Base-by-base conservation (phyloP, 2,329 filamentous ascomycete genomes). In the Exophiala bonariae region DNA sequence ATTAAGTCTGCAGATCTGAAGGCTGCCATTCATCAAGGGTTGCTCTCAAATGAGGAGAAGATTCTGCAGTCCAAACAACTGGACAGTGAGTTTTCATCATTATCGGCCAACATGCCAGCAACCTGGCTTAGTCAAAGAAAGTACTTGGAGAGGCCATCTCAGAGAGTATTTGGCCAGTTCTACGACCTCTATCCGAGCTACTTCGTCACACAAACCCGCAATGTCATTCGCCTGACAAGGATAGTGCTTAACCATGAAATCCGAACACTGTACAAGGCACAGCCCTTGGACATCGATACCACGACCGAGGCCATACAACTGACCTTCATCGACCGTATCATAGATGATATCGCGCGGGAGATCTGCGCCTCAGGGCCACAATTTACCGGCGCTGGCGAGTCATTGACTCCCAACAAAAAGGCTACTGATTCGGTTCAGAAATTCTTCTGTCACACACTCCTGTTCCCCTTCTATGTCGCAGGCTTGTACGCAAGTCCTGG, bases 361-460 rank as follows among this genome's bases (percentile, higher is more conserved):
- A 62, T 67, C 10, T 64, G 61, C 36, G 63, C 63, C 13, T 55
- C 59, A 8, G 59, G 61, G 3, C 62, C 64, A 5, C 66, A 66
- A 37, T 66, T 62, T 53, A 61, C 42, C 5, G 30, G 43, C 23
- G 14, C 19, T 20, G 37, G 28, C 4, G 14, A 28, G 14, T 9
- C 9, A 7, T 20, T 22, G 11, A 19, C 16, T 16, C 34, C n/a
- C 4, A 33, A n/a, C n/a, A n/a, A 18, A 2, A 41, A 34, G 14
- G 26, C 45, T 7, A 36, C 41, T 16, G 44, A 52, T 2, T 35
- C 47, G 4, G 3, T 40, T 11, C 45, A 48, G 10, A 51, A 45
- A 23, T 14, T 51, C 11, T 51, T 46, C 22, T 57, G 52, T 36
- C 58, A 58, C 36, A 55, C 58, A 3, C 49, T 61, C 3, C 41